Evolutionary conservation across 257 asterid genomes (phyloP), one percentile per base, ranked within the genome.

Genomic region (Rauvolfia tetraphylla): DNA sequence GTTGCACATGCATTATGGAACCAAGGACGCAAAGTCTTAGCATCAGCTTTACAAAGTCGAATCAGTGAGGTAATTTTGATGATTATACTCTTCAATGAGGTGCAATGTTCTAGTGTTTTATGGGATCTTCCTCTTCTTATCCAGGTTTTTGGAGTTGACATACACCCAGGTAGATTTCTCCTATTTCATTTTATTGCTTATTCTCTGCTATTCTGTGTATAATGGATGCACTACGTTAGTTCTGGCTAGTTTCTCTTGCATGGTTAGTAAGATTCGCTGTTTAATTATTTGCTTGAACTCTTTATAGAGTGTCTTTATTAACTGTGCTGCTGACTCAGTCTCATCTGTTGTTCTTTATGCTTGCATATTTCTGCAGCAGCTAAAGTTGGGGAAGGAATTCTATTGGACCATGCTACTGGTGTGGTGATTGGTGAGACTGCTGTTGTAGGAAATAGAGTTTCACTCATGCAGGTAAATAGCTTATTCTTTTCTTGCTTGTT

Each of bases 91-190:
- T 69, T 49, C 49, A 62, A 15, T 75, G 20, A 15, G 44, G 54
- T 57, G 20, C 39, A 6, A 27, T 34, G 36, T 41, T 42, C 22
- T 66, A 29, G 36, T 57, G 66, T 31, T 59, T 76, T 68, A 76
- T 38, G 20, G 14, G 73, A 57, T 46, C 33, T 8, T 17, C 38
- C 33, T 66, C 10, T 27, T 68, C 53, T 29, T 58, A 22, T 80
- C 63, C 85, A 85, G 89, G 89, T 83, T 22, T 85, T 85, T 78
- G 86, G 85, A 66, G 88, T 85, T 75, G 88, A 85, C 61, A 85
- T 85, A 75, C 88, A 85, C 61, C 88, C 89, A 62, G 89, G 89
- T 85, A 78, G 42, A 58, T 44, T 61, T 62, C n/a, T n/a, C 46
- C 5, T 27, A 13, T 39, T 58, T 36, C 2, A 5, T 61, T 27